Base-by-base conservation (phyloP, 1,139 yeast genomes). In the Yamadazyma triangularis region DNA sequence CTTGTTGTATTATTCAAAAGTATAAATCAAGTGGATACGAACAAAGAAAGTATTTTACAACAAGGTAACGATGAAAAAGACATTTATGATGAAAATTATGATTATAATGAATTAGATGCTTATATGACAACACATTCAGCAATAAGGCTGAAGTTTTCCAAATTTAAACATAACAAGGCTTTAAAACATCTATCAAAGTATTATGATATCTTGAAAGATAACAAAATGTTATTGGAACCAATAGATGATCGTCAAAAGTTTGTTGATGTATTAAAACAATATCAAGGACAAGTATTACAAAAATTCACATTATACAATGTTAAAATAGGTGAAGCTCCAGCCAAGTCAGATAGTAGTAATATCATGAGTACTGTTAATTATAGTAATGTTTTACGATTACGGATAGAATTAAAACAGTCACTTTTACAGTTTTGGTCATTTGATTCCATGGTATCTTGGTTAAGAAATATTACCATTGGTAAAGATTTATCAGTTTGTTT, bases 341-440 rank as follows among this genome's bases (percentile, higher is more conserved):
- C 59, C 5, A 9, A 6, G 4, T 7, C 9, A 7, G 20, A 18
- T 18, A 18, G 9, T 7, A 23, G 29, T 8, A 15, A 28, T 15
- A 8, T n/a, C 2, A 5, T 28, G 7, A 15, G 24, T n/a, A 20
- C 15, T 15, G 56, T 61, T 15, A 55, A 57, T 27, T 64, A 61
- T 42, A 52, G 53, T 31, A 66, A 67, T 40, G 51, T 56, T 4
- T 50, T 70, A 24, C 50, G 76, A 29, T 44, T 65, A 13, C 46
- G 75, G 28, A 43, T 65, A 13, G 75, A 70, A 44, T 48, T 59
- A 32, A 55, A 60, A 32, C 75, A 70, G 44, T 30, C 65, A 6
- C 47, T 68, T 20, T 41, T 70, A 4, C 72, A 65, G 35, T 61
- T 61, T 36, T 65, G 73, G 66, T 65, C 72, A 11, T 64, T 68